phyloP scores from a whole-genome alignment of 2,329 filamentous ascomycete genomes.

The Ophiostoma quercus region DNA sequence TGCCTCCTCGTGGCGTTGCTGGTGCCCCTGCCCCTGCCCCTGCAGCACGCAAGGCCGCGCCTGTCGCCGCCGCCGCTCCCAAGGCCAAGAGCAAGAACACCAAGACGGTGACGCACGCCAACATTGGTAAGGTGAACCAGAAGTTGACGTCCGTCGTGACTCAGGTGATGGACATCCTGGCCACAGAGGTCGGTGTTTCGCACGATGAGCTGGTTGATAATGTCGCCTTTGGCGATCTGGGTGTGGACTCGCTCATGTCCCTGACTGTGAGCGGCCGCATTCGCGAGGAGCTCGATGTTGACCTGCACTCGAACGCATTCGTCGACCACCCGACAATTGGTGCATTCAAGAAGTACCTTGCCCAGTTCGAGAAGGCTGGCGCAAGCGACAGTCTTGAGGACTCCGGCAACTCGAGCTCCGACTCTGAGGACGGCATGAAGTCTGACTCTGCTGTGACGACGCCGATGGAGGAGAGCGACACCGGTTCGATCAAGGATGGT shows the following conservation, averaged over 20 bases:
- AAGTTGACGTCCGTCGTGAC: constrained; percentile 45
- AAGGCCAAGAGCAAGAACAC: constrained; percentile 36
- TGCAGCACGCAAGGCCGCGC: constrained; percentile 27
- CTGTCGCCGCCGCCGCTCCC: constrained; percentile 34
- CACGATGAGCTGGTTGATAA: constrained; percentile 53
- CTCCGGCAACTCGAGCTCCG: constrained; percentile 37
- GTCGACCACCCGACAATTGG: constrained; percentile 52
- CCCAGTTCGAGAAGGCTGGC: constrained; percentile 37
- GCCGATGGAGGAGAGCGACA: constrained; percentile 48
- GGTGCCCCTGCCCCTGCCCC: constrained; percentile 36
- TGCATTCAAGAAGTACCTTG: constrained; percentile 45
- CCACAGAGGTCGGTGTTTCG: constrained; percentile 52
- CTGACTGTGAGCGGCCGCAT: constrained; percentile 53
- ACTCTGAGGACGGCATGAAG: constrained; percentile 44
- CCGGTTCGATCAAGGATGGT: constrained; percentile 41
- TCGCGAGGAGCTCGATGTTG: constrained; percentile 53
- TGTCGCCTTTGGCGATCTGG: constrained; percentile 52
- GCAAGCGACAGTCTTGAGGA: constrained; percentile 29
- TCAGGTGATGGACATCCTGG: constrained; percentile 49
- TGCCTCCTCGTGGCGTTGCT: constrained; percentile 53
- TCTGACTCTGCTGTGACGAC: constrained; percentile 51
- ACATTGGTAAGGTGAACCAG: constrained; percentile 47
- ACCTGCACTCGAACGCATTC: constrained; percentile 50
- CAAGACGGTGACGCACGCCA: constrained; percentile 44
- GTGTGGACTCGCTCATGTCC: constrained; percentile 58